Evolutionary conservation across 2,329 filamentous ascomycete genomes (phyloP), one percentile per base, ranked within the genome.

Genomic region (Fusarium graminum): DNA sequence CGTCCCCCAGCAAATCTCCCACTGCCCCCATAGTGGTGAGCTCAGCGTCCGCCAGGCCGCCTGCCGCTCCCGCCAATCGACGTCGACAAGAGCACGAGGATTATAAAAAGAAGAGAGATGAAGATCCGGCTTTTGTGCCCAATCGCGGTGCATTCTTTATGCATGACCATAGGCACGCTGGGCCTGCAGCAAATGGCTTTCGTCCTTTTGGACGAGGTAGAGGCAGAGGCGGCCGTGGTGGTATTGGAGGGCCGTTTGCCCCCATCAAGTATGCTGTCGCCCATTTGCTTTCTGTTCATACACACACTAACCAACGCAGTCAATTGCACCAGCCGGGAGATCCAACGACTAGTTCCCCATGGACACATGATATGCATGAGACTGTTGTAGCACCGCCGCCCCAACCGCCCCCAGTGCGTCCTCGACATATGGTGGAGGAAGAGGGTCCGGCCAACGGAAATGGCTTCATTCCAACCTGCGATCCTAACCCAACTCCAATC

Each of bases 291-390:
- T 47, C 34, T 52, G 22, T 49, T 22, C 25, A 55, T 45, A 39
- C 38, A 45, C 51, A 41, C 44, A 52, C 77, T 79, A 63, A 80
- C 68, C 32, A 49, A 32, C 25, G 42, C 47, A 80, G 77, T 53
- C 77, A 78, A 68, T 70, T 79, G 63, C 81, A 83, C 59, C 81
- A 80, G 59, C 76, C 82, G 10, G 76, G 81, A 34, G 87, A 91
- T 72, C 88, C 87, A 59, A 87, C 89, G 16, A 90, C 88, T 25
- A 92, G 88, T 76, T 88, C 87, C 19, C 90, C 87, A 42, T 98
- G 95, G 95, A 88, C 92, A 67, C 95, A 99, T 77, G 95, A 99
- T 77, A 92, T 98, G 80, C 95, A 98, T 78, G 92, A 97, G 67
- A 85, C 79, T 12, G 82, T 89, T n/a, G 80, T 80, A 64, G 81